Evolutionary conservation across 2,329 filamentous ascomycete genomes (phyloP), one percentile per base, ranked within the genome.

Genomic region (Balansia obtecta): DNA sequence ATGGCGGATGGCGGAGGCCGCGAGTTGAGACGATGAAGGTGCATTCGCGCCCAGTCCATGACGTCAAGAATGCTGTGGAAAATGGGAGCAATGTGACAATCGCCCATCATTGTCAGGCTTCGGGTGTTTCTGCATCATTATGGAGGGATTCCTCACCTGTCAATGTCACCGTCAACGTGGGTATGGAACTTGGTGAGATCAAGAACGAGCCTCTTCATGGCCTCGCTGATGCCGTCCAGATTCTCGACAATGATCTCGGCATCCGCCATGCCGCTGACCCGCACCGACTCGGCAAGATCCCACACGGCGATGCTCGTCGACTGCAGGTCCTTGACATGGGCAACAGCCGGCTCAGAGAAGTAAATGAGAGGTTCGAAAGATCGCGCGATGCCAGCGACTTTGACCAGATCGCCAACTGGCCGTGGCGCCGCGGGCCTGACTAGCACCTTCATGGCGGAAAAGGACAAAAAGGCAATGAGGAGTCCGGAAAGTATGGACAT

Each of bases 351-450:
- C 61, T 96, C 89, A 0, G 89, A 95, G 63, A 94, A 95, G 70
- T 93, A 93, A 54, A 97, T 94, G 43, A 96, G 76, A 6, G 91
- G 91, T 65, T 96, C 91, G 61, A 96, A 95, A 10, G 88, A 88
- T 59, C 88, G 88, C 46, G 90, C 90, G 56, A 97, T 80, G 48
- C 85, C 83, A 4, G 90, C 90, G 22, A 96, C 85, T 65, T 95
- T 95, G 63, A 95, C 85, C 15, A 97, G 75, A 63, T 96, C 90
- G 41, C 65, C 67, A 13, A 61, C 64, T 8, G 67, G 67, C 5
- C 64, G 64, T 2, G 64, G 60, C 2, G 64, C 56, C 74, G 81
- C 83, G 11, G 88, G 86, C 52, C 85, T 76, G 48, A 87, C 79
- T 15, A 94, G 69, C 10, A 79, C 75, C 54, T 82, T 79, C 57